Evolutionary conservation across 1,284 basidiomycete genomes (phyloP), one percentile per base, ranked within the genome.

Genomic region (Rhodotorula sp.): DNA sequence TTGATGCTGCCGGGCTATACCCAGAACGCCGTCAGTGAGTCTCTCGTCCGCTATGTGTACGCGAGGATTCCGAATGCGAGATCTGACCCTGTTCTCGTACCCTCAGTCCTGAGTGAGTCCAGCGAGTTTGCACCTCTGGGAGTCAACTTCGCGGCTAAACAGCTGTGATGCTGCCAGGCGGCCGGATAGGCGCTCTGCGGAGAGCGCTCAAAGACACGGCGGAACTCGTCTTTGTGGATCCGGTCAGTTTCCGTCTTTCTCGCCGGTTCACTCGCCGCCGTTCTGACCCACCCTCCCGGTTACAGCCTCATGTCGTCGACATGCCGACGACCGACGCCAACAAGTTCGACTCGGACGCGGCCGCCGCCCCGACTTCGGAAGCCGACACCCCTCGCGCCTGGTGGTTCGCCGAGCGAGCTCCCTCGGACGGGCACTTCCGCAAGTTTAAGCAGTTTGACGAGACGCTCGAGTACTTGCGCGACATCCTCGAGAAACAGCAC

Each of bases 321-420:
- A 81, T 92, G 21, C 83, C 81, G 56, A 80, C 82, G 45, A 61
- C 62, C 34, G 84, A 87, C 60, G 87, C 85, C 14, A 83, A 83
- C 68, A 84, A 85, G 47, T 84, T 87, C 60, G 87, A 85, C 57
- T 85, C 88, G 4, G 81, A 84, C 38, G 89, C 85, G 2, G 80
- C 84, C 0, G 59, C 69, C 10, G 83, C 83, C 21, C 86, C 89
- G 76, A 80, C 80, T 60, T 81, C 81, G 1, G 87, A 88, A 5
- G 84, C 87, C 47, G 84, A 88, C 48, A 87, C 85, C 1, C 88
- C 91, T 16, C 85, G 92, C 71, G 92, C 86, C 1, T 95, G 93
- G 93, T 82, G 77, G 77, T 81, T 78, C 34, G 54, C 60, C 18
- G 79, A 71, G 90, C 88, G 56, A 3, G 49, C 60, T 21, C 55